These are phyloP conservation scores for Diutina mesorugosa DNA, from an alignment of 1,139 yeast genomes.

Conservation along the genomic window DNA sequence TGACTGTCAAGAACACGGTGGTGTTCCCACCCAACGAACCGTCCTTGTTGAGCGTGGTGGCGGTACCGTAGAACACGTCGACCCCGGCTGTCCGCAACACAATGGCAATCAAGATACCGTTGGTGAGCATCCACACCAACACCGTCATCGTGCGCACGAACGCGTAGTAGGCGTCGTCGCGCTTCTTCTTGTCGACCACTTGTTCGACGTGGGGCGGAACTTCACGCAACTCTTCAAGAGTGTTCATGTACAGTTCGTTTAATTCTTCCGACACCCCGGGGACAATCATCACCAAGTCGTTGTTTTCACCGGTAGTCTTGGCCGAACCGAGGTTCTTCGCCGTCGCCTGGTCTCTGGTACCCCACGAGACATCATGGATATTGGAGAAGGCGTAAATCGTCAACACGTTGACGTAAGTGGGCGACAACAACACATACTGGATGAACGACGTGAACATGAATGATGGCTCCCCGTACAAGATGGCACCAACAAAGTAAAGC, in stretches of 20 bases:
- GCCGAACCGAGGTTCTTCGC: conserved; percentile 65
- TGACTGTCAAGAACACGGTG: conserved; percentile 27
- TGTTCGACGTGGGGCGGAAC: conserved; percentile 13
- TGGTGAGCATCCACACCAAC: conserved; percentile 32
- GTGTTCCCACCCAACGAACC: conserved; percentile 21
- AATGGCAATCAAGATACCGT: conserved; percentile 27
- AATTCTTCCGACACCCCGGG: conserved; percentile 55
- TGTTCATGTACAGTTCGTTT: conserved; percentile 42
- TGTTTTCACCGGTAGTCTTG: conserved; percentile 32
- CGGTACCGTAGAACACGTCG: not conserved
- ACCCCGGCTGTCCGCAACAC: conserved; percentile 30
- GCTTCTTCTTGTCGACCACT: conserved; percentile 13
- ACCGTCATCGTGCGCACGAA: conserved; percentile 30
- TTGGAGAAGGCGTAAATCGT: conserved; percentile 80
- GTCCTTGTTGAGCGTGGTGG: conserved; percentile 9
- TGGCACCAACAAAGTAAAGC: conserved; percentile 65
- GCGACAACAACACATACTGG: conserved; percentile 62
- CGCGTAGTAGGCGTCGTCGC: conserved; percentile 18
- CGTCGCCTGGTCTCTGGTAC: conserved; percentile 62
- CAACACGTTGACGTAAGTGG: conserved; percentile 65
- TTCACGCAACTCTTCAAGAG: conserved; percentile 32
- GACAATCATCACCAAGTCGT: conserved; percentile 54
- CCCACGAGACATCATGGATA: conserved; percentile 82
- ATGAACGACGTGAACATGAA: conserved; percentile 64
- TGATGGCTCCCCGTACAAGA: conserved; percentile 65